Base-by-base conservation (phyloP, 768 basidiomycete species). In the Mycena polygramma region DNA sequence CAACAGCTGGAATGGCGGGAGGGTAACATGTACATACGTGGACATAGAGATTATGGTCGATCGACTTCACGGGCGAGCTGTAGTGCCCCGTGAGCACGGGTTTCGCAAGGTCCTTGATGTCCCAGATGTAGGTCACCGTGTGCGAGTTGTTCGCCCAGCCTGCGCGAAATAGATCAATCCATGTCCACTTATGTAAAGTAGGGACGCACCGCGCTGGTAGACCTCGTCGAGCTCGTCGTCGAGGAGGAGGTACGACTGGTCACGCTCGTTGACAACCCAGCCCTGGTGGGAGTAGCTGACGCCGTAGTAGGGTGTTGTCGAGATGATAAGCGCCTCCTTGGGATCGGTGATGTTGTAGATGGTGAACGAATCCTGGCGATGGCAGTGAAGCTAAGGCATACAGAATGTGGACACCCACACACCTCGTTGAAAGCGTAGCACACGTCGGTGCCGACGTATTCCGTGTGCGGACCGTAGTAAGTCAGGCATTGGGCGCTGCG, bases 271-370 rank as follows among this genome's bases (percentile, higher is more conserved):
- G 39, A 79, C 67, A 37, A 80, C 77, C 78, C 77, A 80, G 54
- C 79, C 79, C 68, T 80, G 79, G 73, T 80, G 79, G 36, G 77
- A 75, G 72, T 80, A 80, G 57, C 70, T 71, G 14, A 78, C 79
- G 54, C 79, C 79, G 48, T 76, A 75, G 73, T 80, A 80, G 19
- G 74, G 63, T 13, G 78, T 79, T 1, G 73, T 68, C 7, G 78
- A 79, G 70, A 80, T 77, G 66, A 80, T 73, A 7, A 63, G 51
- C 10, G 78, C 66, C 45, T 69, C 70, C 14, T 72, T 53, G 60
- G 69, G 73, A 60, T 75, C 64, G 37, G 77, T 73, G 24, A 79
- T 74, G 49, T 79, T 75, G 75, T 77, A 76, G 63, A 78, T 80
- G 17, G 77, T 78, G 57, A 79, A 75, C 20, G 77, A 73, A 62